Evolutionary conservation across 345 rosid genomes (phyloP).

Genomic region (Mallotus nudiflorus): DNA sequence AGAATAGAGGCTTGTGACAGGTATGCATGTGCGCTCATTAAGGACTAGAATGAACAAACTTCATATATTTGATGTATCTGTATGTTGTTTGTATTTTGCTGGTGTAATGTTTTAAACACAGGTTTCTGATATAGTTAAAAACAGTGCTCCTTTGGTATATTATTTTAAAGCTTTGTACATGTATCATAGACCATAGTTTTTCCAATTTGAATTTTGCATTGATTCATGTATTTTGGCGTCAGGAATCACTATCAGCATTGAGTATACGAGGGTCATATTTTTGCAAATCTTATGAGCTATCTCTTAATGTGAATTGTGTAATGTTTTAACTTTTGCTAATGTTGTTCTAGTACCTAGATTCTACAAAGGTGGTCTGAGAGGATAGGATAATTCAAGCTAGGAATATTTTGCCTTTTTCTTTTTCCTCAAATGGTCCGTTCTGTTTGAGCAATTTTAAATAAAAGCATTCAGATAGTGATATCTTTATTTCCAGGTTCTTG

Average conservation of each 20-base stretch:
- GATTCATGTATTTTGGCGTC: slow-evolving; percentile 19
- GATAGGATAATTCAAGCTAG: slow-evolving; percentile 9
- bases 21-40: slow-evolving; percentile 28
- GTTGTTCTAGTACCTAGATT: not conserved
- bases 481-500: not conserved
- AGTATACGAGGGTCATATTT: not conserved
- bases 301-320: not conserved
- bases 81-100: slow-evolving; percentile 32
- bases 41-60: slow-evolving; percentile 29
- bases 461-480: not conserved
- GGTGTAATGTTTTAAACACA: slow-evolving; percentile 48
- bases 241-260: slow-evolving; percentile 13
- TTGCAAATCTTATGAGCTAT: not conserved
- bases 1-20: slow-evolving; percentile 34
- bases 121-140: slow-evolving; percentile 39
- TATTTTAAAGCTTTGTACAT: slow-evolving; percentile 58
- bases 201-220: not conserved
- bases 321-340: not conserved
- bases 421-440: no score
- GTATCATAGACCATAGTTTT: slow-evolving; percentile 37
- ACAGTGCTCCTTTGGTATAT: slow-evolving; percentile 33
- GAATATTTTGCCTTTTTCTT: not conserved
- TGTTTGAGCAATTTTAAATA: no score
- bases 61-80: slow-evolving; percentile 33
- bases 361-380: not conserved